Percentiles rank a stretch among this genome's conserved stretches.
phyloP scores from a whole-genome alignment of 106 monocot genomes.

The Chionographis japonica region DNA sequence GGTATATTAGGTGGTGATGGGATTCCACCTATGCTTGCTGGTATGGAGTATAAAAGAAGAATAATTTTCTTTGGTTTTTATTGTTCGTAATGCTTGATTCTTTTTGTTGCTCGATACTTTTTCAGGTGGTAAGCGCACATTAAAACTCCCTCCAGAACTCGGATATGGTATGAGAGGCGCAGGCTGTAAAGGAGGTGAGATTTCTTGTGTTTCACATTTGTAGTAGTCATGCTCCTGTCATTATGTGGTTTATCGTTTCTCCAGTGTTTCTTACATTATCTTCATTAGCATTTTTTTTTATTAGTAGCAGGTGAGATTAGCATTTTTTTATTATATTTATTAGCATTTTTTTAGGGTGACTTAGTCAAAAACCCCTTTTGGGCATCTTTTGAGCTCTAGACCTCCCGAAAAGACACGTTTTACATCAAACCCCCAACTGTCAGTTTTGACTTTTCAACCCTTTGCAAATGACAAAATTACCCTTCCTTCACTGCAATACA shows the following conservation, averaged over 20 bases:
- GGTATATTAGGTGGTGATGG: slow-evolving; percentile 91
- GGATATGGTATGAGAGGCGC: slow-evolving; percentile 88
- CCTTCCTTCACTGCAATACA: too few species aligned
- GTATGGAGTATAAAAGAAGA: slow-evolving; percentile 20
- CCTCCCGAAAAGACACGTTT: too few species aligned
- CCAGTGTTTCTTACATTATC: not conserved
- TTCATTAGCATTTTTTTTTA: too few species aligned
- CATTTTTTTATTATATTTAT: too few species aligned
- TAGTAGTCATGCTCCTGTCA: not conserved
- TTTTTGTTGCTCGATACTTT: not conserved
- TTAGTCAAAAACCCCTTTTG: too few species aligned
- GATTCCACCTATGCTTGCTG: slow-evolving; percentile 86
- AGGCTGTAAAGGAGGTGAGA: slow-evolving; percentile 85
- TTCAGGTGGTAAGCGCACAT: slow-evolving; percentile 80
- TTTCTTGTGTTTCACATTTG: not conserved
- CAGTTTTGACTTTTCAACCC: too few species aligned
- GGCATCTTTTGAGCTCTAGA: too few species aligned
- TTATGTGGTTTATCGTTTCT: not conserved
- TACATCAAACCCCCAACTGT: too few species aligned
- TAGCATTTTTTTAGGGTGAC: too few species aligned
- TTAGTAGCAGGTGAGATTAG: too few species aligned
- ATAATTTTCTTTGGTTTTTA: not conserved
- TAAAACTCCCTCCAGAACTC: slow-evolving; percentile 86
- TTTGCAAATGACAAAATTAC: too few species aligned
- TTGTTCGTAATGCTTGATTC: not conserved